Evolutionary conservation across 208 protist genomes (phyloP).

Genomic region (Zelonia costaricensis): DNA sequence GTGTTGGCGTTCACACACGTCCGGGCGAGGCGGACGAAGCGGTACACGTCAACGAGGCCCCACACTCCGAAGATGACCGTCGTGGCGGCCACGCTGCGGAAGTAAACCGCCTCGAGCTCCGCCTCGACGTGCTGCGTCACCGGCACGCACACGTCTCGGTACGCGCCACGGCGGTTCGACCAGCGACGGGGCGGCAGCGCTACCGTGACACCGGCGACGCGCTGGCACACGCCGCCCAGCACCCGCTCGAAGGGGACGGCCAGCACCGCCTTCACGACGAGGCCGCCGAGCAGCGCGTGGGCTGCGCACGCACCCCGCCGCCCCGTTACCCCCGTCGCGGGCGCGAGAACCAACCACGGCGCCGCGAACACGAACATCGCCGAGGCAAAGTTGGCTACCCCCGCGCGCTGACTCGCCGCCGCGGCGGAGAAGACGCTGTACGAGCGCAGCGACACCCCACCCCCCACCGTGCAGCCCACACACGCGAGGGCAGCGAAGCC

Average conservation of each 20-base stretch:
- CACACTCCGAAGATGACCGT: conserved; percentile 15
- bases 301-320: conserved; percentile 6
- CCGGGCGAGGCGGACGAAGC: conserved; percentile 6
- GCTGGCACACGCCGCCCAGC: conserved; percentile 30
- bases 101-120: conserved; percentile 30
- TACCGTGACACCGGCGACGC: conserved; percentile 15
- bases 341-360: conserved; percentile 34
- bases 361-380: conserved; percentile 29
- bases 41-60: conserved; percentile 11
- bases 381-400: conserved; percentile 16
- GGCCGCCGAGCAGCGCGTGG: conserved; percentile 26
- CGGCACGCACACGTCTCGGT: not conserved
- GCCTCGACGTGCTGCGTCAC: conserved; percentile 23
- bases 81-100: conserved; percentile 7
- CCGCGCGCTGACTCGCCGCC: conserved; percentile 4
- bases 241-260: conserved; percentile 34
- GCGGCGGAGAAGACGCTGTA: conserved; percentile 13
- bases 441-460: conserved; percentile 13
- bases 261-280: conserved; percentile 31
- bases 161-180: no score
- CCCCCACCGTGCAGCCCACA: conserved; percentile 11
- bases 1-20: not conserved
- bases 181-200: conserved; percentile 7
- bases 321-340: conserved; percentile 8
- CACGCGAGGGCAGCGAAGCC: conserved; percentile 5